A percentile compares a stretch with the other conserved stretches of the same genome.
Conservation (phyloP, 176 grass and related monocot genomes). For the Oryza officinalis region DNA sequence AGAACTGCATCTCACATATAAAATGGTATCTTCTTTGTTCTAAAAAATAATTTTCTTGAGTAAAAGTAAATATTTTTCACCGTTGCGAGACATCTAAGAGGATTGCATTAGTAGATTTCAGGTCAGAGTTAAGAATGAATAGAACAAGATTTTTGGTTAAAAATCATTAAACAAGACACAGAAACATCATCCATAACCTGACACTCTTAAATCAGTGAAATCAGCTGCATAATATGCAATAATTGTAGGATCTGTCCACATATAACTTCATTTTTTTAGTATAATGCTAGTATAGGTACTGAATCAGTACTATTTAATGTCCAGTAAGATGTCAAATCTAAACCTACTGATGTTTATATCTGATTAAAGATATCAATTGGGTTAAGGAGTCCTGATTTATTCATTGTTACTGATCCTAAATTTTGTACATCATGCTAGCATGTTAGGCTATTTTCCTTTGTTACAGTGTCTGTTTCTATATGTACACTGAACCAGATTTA, state of each 20-base stretch:
- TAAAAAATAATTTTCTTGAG: not conserved
- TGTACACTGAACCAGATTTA: not conserved
- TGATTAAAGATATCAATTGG: not conserved
- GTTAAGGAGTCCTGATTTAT: not conserved
- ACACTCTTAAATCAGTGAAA: not conserved
- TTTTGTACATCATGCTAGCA: not conserved
- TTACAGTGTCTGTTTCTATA: not conserved
- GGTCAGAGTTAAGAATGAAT: not conserved
- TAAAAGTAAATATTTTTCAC: not conserved
- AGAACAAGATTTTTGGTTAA: not conserved
- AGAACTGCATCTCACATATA: not conserved
- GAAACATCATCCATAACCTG: not conserved
- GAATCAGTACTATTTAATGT: not conserved
- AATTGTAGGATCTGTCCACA: not conserved
- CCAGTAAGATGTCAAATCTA: not conserved
- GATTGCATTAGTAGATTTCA: not conserved
- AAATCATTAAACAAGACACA: not conserved
- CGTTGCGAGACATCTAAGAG: not conserved
- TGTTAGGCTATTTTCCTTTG: not conserved
- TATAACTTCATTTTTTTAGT: constrained; percentile 1
- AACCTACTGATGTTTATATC: not conserved
- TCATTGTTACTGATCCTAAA: not conserved
- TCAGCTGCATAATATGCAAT: not conserved
- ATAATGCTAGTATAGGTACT: not conserved
- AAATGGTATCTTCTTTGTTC: not conserved